Evolutionary conservation across 345 rosid genomes (phyloP).

Genomic region (Orychophragmus violaceus): DNA sequence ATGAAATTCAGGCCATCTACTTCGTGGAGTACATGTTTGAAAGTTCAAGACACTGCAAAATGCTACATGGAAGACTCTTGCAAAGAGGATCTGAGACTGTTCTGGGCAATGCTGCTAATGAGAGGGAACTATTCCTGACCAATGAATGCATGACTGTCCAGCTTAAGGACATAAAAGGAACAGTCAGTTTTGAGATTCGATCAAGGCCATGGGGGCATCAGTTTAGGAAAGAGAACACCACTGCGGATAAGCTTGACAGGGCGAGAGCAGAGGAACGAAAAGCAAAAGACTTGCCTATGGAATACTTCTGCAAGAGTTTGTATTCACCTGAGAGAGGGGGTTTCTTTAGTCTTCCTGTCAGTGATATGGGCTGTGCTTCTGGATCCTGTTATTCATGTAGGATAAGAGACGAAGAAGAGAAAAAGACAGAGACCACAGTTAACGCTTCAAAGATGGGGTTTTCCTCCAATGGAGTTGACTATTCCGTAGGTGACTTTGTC

Average conservation of each 20-base stretch:
- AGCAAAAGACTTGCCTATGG: constrained; percentile 44
- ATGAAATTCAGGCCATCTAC: constrained; percentile 40
- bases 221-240: constrained; percentile 42
- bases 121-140: constrained; percentile 60
- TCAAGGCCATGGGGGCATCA: constrained; percentile 61
- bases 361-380: constrained; percentile 43
- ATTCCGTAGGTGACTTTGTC: constrained; percentile 45
- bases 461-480: constrained; percentile 36
- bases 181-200: constrained; percentile 40
- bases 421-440: constrained; percentile 32
- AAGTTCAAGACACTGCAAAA: constrained; percentile 37
- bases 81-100: constrained; percentile 53
- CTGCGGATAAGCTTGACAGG: constrained; percentile 41
- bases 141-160: constrained; percentile 44
- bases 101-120: constrained; percentile 53
- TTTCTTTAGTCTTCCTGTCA: constrained; percentile 47
- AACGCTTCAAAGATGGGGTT: constrained; percentile 35
- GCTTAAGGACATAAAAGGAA: constrained; percentile 41
- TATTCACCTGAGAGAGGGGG: constrained; percentile 68
- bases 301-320: constrained; percentile 58
- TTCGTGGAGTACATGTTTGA: constrained; percentile 68
- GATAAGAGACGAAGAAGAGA: constrained; percentile 32
- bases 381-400: constrained; percentile 54
- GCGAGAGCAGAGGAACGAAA: constrained; percentile 54
- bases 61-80: constrained; percentile 61